Base-by-base conservation (phyloP, 2,329 filamentous ascomycete genomes). In the Ilyonectria destructans region DNA sequence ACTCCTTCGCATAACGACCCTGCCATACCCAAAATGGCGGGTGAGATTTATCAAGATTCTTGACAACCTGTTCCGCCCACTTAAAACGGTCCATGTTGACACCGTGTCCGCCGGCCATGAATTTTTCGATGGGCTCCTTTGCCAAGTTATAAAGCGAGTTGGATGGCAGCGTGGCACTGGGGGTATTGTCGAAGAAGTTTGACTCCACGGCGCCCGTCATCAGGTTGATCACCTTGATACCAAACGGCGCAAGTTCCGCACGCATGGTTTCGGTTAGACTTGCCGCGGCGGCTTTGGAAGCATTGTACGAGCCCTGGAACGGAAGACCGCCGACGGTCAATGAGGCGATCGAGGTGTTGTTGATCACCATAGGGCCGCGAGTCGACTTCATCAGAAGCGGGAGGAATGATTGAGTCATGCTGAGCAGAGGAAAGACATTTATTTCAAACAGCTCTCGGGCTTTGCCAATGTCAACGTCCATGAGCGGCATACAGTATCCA, bases 191-290 rank as follows among this genome's bases (percentile, higher is more conserved):
- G 12, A 69, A 70, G n/a, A 66, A 69, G 3, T 60, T 68, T 1
- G 71, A 73, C 29, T 74, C 71, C 57, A 78, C 75, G 1, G 60
- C 63, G 12, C 70, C 71, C 2, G 77, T 78, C 5, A 76, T 46
- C 21, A 78, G 33, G 3, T 78, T 75, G 29, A 79, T 63, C 5
- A 74, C 68, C 1, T 70, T 69, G 5, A 80, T 72, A 1, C 73
- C 76, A 1, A 80, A 75, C 0, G 77, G 77, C 1, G 56, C 61
- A 2, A 80, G 75, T 55, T 80, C 78, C 1, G 71, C 51, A 4
- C 77, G 67, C 7, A 76, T 57, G 1, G 59, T 70, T 12, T 79
- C 77, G 0, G 77, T 77, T n/a, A 77, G 37, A 13, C 68, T 70
- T 2, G 65, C 43, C 0, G 71, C 65, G 1, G 78, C 77, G 1